phyloP scores from a whole-genome alignment of 441 rosid genomes.

The Populus hybrid region DNA sequence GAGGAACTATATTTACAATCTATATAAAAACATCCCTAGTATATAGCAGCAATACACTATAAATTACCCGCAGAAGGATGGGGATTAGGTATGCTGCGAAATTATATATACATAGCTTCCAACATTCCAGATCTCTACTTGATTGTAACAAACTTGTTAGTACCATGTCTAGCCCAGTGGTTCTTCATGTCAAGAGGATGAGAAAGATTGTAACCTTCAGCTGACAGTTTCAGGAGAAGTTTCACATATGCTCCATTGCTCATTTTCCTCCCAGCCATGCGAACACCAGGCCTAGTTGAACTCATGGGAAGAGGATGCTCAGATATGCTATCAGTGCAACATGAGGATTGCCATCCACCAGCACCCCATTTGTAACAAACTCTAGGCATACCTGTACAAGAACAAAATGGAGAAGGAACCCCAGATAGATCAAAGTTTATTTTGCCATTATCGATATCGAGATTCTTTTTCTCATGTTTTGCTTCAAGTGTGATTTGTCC shows the following conservation, averaged over 20 bases:
- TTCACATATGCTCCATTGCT: slow-evolving; percentile 63
- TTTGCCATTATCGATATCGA: slow-evolving; percentile 33
- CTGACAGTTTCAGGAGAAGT: slow-evolving; percentile 48
- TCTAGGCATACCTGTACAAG: slow-evolving; percentile 57
- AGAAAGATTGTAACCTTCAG: slow-evolving; percentile 56
- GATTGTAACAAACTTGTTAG: slow-evolving; percentile 65
- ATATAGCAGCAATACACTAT: not conserved
- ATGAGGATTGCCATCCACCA: slow-evolving; percentile 73
- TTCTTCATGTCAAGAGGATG: slow-evolving; percentile 56
- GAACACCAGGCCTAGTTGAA: slow-evolving; percentile 45
- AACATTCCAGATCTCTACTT: slow-evolving; percentile 29
- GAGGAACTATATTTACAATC: slow-evolving; percentile 16
- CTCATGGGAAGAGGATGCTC: slow-evolving; percentile 60
- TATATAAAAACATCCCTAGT: slow-evolving; percentile 1
- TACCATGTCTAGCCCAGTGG: slow-evolving; percentile 71
- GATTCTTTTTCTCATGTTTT: slow-evolving; percentile 47
- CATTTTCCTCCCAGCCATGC: slow-evolving; percentile 73
- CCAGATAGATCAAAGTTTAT: slow-evolving; percentile 43
- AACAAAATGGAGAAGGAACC: slow-evolving; percentile 60
- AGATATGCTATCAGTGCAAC: slow-evolving; percentile 56
- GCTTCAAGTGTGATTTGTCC: slow-evolving; percentile 35
- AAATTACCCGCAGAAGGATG: slow-evolving; percentile 17
- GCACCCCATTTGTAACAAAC: slow-evolving; percentile 66
- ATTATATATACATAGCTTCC: slow-evolving; percentile 12
- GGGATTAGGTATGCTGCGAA: slow-evolving; percentile 15